phyloP scores from a whole-genome alignment of 352 stramenopile genomes.

The Thalassiosira mediterranea region DNA sequence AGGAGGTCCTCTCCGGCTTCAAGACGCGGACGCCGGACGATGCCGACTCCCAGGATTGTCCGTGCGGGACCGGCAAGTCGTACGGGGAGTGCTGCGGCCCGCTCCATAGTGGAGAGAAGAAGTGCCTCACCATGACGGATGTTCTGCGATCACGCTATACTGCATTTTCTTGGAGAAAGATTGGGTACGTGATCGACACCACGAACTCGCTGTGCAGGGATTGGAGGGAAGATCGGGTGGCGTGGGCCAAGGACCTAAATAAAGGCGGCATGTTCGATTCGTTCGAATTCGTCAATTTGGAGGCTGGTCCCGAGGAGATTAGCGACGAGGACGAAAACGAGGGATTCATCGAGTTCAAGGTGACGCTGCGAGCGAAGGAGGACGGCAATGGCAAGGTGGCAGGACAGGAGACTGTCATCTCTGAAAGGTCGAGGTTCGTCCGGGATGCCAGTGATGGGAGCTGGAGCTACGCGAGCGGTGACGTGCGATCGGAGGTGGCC shows the following conservation, averaged over 20 bases:
- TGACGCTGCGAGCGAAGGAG: constrained; percentile 42
- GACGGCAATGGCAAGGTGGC: constrained; percentile 8
- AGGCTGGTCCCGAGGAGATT: constrained; percentile 34
- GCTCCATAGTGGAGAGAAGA: constrained; percentile 44
- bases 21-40: constrained; percentile 49
- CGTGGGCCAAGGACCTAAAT: constrained; percentile 73
- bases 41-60: constrained; percentile 43
- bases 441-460: constrained; percentile 26
- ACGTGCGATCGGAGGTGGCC: constrained; percentile 55
- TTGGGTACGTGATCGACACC: constrained; percentile 66
- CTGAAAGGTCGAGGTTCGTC: constrained; percentile 71
- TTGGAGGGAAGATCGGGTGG: constrained; percentile 57
- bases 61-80: constrained; percentile 43
- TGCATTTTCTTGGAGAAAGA: constrained; percentile 64
- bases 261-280: constrained; percentile 77
- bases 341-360: constrained; percentile 71
- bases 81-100: constrained; percentile 67
- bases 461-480: constrained; percentile 68
- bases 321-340: constrained; percentile 46
- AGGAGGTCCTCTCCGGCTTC: constrained; percentile 54
- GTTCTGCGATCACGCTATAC: constrained; percentile 68
- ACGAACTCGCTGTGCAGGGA: constrained; percentile 69
- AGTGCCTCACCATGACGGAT: constrained; percentile 36
- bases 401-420: constrained; percentile 62
- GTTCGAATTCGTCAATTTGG: constrained; percentile 70